Evolutionary conservation across 2,329 filamentous ascomycete species (phyloP).

Genomic region (Leptographium radiaticola): DNA sequence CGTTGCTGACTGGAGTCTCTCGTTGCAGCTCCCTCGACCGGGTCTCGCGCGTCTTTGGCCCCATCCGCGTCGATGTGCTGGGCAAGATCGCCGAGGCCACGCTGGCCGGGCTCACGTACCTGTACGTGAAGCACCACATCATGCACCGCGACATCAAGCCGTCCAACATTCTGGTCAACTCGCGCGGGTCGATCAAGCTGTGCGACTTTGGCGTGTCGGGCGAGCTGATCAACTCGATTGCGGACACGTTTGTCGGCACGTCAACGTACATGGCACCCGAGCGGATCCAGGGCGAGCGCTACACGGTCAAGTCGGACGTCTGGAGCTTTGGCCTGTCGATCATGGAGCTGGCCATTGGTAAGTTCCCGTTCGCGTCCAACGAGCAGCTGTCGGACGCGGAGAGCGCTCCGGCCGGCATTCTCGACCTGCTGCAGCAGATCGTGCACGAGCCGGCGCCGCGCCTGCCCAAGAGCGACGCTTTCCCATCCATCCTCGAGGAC

Average conservation of each 20-base stretch:
- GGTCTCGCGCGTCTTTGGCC: conserved; percentile 89
- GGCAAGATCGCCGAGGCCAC: conserved; percentile 97
- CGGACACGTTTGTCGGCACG: conserved; percentile 95
- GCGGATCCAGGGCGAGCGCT: conserved; percentile 90
- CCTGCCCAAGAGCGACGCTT: conserved; percentile 92
- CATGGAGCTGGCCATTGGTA: conserved; percentile 95
- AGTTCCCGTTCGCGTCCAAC: conserved; percentile 81
- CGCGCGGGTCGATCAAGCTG: conserved; percentile 84
- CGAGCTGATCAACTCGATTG: conserved; percentile 93
- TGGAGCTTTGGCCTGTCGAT: conserved; percentile 94
- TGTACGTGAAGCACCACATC: conserved; percentile 91
- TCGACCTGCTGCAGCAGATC: conserved; percentile 93
- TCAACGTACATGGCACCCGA: conserved; percentile 99
- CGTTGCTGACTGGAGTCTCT: neutral
- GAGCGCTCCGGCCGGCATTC: conserved; percentile 79
- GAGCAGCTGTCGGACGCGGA: conserved; percentile 60
- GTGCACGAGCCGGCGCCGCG: conserved; percentile 90
- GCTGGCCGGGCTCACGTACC: conserved; percentile 82
- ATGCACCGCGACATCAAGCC: conserved; percentile 99
- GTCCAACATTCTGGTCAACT: conserved; percentile 95
- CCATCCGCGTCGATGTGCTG: conserved; percentile 87
- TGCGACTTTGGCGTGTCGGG: conserved; percentile 99
- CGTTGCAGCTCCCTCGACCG: conserved; percentile 67
- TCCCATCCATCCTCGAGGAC: conserved; percentile 86
- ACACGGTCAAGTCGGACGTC: conserved; percentile 96